These are phyloP conservation scores for Przewalskia tangutica DNA, from an alignment of 257 asterid species.

Conservation along the genomic window DNA sequence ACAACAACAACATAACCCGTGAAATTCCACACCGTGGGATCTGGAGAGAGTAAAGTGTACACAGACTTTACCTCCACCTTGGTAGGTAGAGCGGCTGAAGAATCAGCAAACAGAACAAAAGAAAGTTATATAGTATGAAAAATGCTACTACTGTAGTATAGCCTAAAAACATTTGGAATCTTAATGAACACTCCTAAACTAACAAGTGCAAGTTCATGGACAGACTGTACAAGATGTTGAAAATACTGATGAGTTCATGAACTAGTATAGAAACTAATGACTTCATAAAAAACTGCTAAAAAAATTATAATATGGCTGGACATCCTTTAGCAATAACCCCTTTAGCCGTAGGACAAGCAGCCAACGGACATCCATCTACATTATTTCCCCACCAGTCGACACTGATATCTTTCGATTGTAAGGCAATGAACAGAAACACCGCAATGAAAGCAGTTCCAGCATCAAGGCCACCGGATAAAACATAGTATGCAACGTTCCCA, in stretches of 20 bases:
- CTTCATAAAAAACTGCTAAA: background rate
- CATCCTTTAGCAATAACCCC: conserved; percentile 36
- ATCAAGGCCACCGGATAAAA: conserved; percentile 50
- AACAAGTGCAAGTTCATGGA: background rate
- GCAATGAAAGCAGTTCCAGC: conserved; percentile 50
- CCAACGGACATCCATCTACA: conserved; percentile 42
- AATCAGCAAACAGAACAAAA: background rate
- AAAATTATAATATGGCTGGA: conserved; percentile 10
- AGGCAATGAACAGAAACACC: conserved; percentile 19
- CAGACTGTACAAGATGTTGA: background rate
- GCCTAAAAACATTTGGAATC: background rate
- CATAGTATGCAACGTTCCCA: conserved; percentile 50
- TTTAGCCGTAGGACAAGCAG: conserved; percentile 42
- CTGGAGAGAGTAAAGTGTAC: too few species aligned
- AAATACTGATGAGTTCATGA: background rate
- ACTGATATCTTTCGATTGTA: conserved; percentile 11
- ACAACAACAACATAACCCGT: too few species aligned
- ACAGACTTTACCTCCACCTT: too few species aligned
- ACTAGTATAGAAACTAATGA: background rate
- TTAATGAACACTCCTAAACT: background rate
- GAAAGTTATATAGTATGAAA: background rate
- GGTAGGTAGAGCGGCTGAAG: too few species aligned
- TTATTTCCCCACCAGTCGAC: conserved; percentile 53
- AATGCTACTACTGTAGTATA: background rate
- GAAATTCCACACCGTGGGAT: too few species aligned